Percentiles rank a stretch among this genome's conserved stretches.
phyloP scores from a whole-genome alignment of 441 rosid species.

The Adansonia gregorii region DNA sequence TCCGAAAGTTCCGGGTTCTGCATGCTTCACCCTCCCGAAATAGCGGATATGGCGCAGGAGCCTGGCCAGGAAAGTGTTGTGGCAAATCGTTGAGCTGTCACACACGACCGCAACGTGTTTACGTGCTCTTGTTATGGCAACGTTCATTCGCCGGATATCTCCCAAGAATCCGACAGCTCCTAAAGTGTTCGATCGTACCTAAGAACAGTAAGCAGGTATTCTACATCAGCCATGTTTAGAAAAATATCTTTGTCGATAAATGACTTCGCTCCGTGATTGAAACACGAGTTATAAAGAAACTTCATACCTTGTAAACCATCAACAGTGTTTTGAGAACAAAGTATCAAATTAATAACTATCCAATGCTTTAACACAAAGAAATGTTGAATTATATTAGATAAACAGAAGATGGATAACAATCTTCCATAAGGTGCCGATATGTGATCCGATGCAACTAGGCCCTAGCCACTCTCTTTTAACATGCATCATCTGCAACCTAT shows the following conservation, averaged over 20 bases:
- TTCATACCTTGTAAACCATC: not conserved
- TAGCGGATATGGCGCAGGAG: constrained; percentile 89
- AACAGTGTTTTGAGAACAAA: not conserved
- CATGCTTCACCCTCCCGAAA: constrained; percentile 85
- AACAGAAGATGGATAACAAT: not conserved
- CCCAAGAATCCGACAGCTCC: constrained; percentile 98
- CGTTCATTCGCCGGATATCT: constrained; percentile 91
- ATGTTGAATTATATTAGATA: not conserved
- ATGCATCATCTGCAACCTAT: not conserved
- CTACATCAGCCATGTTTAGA: not conserved
- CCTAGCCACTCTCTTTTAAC: not conserved
- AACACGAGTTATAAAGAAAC: not conserved
- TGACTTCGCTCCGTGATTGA: not conserved
- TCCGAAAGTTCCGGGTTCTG: constrained; percentile 80
- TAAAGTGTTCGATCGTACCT: constrained; percentile 91
- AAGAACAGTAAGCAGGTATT: constrained; percentile 9
- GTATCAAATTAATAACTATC: not conserved
- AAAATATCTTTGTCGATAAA: not conserved
- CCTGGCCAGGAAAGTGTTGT: constrained; percentile 87
- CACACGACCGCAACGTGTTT: constrained; percentile 91
- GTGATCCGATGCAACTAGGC: not conserved
- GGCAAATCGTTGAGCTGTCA: constrained; percentile 96
- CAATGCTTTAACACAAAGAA: not conserved
- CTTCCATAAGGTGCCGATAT: not conserved
- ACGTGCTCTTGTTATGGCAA: constrained; percentile 90